phyloP scores from a whole-genome alignment of 78 protist genomes.

The Pigoraptor vietnamica region DNA sequence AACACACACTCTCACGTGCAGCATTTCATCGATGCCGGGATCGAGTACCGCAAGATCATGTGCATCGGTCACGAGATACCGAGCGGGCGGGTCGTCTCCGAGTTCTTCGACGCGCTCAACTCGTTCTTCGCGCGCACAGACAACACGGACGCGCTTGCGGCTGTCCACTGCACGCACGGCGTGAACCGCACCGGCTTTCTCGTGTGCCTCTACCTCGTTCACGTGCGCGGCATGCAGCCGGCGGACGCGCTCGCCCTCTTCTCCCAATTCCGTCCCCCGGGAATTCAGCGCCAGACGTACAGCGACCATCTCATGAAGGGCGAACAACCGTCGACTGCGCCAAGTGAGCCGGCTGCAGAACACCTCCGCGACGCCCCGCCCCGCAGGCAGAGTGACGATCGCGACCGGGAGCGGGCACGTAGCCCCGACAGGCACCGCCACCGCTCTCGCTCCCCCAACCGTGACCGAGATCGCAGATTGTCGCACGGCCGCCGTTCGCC shows the following conservation, averaged over 20 bases:
- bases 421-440: too few species aligned
- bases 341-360: not conserved
- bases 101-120: not conserved
- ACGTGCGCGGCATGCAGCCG: not conserved
- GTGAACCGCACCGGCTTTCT: constrained; percentile 23
- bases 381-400: not conserved
- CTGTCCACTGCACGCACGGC: constrained; percentile 36
- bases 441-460: too few species aligned
- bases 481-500: too few species aligned
- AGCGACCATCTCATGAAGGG: not conserved
- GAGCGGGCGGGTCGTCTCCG: not conserved
- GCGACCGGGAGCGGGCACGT: too few species aligned
- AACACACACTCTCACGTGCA: not conserved
- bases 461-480: too few species aligned
- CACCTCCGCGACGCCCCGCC: not conserved
- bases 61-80: not conserved
- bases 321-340: too few species aligned
- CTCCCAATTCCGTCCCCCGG: not conserved
- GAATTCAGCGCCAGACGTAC: not conserved
- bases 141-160: not conserved
- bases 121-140: not conserved
- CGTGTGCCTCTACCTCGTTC: constrained; percentile 5
- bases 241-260: not conserved
- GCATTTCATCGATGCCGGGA: not conserved
- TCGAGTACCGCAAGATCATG: not conserved